Conservation (phyloP, 306 rosid genomes). For the Abrus precatorius region DNA sequence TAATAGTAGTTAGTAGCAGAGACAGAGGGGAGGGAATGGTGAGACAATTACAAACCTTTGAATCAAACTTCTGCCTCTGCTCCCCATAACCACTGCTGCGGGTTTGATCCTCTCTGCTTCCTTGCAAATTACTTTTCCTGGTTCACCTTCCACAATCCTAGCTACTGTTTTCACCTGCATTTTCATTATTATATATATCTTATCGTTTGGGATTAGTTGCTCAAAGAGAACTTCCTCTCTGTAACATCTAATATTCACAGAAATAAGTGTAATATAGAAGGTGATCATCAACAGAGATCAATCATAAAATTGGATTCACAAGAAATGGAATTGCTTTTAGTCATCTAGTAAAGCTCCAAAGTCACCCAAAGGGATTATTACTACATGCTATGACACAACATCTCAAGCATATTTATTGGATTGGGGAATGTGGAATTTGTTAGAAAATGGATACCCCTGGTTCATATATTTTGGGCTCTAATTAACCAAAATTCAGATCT, state of each 20-base stretch:
- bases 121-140: conserved; percentile 78
- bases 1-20: background rate
- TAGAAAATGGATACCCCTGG: background rate
- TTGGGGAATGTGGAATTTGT: background rate
- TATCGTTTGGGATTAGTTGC: background rate
- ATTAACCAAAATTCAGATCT: conserved; percentile 17
- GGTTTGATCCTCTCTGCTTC: conserved; percentile 80
- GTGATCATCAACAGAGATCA: conserved; percentile 6
- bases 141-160: conserved; percentile 76
- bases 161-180: conserved; percentile 75
- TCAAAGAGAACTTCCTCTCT: background rate
- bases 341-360: background rate
- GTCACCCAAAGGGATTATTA: background rate
- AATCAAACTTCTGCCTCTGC: conserved; percentile 77
- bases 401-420: background rate
- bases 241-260: conserved; percentile 1
- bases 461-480: background rate
- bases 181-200: background rate
- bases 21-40: background rate
- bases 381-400: background rate
- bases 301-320: background rate
- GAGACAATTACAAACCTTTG: conserved; percentile 61
- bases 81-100: conserved; percentile 77
- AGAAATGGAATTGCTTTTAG: background rate
- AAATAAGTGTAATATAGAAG: background rate